phyloP scores from a whole-genome alignment of 2,329 filamentous ascomycete genomes.

The Trichoderma atrobrunneum region DNA sequence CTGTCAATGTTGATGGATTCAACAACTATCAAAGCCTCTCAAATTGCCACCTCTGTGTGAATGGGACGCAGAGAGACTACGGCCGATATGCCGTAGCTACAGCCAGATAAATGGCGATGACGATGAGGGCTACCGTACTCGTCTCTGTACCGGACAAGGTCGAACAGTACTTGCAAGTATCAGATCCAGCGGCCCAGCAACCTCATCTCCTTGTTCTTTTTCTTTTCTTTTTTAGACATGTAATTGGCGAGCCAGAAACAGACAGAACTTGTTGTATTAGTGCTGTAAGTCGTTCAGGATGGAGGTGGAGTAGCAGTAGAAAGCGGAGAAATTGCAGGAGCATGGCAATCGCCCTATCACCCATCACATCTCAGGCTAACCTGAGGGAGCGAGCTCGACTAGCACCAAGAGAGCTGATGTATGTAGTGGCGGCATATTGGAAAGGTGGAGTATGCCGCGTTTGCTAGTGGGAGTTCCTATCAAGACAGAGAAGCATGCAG shows the following conservation, averaged over 20 bases:
- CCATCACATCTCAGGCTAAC: constrained; percentile 13
- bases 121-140: background rate
- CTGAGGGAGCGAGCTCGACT: constrained; percentile 3
- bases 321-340: constrained; percentile 19
- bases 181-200: background rate
- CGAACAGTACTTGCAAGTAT: background rate
- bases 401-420: constrained; percentile 13
- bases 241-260: background rate
- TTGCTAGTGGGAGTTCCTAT: background rate
- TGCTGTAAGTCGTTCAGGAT: background rate
- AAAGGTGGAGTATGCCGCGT: background rate
- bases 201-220: background rate
- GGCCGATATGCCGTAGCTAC: background rate
- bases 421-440: background rate
- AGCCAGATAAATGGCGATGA: background rate
- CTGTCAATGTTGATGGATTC: background rate
- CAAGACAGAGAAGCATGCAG: background rate
- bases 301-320: background rate
- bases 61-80: background rate
- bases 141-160: background rate
- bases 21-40: background rate
- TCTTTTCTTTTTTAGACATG: background rate
- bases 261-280: background rate
- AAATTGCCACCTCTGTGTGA: background rate
- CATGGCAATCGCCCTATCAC: constrained; percentile 15